Percentiles rank a stretch among this genome's conserved stretches.
phyloP scores from a whole-genome alignment of 352 stramenopile species.

The Globisporangium parvum region DNA sequence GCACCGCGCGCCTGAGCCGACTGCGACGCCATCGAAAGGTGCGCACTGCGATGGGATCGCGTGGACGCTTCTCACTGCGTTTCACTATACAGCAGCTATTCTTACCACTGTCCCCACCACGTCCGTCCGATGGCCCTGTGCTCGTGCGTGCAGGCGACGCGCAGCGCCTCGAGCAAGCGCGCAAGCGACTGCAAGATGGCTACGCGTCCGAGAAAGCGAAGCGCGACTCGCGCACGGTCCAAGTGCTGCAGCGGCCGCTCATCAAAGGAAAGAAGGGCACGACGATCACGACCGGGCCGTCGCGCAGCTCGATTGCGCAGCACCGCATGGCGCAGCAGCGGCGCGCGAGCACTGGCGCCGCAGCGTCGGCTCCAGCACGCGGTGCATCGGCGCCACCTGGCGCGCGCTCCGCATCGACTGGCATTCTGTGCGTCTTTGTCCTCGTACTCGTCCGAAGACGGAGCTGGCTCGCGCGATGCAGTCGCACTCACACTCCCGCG shows the following conservation, averaged over 20 bases:
- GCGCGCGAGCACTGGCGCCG: constrained; percentile 9
- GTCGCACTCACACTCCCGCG: background rate
- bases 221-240: constrained; percentile 61
- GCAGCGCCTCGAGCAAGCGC: constrained; percentile 56
- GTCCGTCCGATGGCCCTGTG: too few relatives aligned
- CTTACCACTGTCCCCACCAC: background rate
- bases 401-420: background rate
- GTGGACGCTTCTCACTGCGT: background rate
- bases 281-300: constrained; percentile 58
- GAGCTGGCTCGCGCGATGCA: background rate
- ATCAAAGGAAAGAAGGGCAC: constrained; percentile 42
- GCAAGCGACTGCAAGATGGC: constrained; percentile 66
- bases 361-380: constrained; percentile 21
- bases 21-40: constrained; percentile 5
- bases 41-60: background rate
- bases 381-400: background rate
- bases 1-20: background rate
- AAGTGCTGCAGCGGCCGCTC: constrained; percentile 61
- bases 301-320: constrained; percentile 41
- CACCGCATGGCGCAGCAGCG: constrained; percentile 33
- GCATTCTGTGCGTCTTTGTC: background rate
- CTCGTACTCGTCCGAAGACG: background rate
- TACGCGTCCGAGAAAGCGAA: constrained; percentile 73
- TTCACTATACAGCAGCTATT: background rate
- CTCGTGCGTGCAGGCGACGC: constrained; percentile 28